These are phyloP conservation scores for Teratosphaeria destructans DNA, from an alignment of 2,329 filamentous ascomycete species.

Conservation along the genomic window DNA sequence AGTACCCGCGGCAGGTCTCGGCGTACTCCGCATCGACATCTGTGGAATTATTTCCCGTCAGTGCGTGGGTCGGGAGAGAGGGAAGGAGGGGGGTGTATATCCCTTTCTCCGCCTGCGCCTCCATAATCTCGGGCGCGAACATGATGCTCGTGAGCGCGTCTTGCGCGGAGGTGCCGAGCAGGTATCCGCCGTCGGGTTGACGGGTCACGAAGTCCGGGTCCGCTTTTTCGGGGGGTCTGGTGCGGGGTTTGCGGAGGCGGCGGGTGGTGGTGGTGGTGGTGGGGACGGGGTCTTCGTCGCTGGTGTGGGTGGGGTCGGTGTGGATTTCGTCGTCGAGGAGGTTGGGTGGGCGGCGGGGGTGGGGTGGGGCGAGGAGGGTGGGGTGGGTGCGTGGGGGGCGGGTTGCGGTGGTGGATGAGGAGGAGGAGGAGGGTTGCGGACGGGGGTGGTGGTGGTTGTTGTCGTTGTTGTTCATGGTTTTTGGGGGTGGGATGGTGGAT, in stretches of 20 bases:
- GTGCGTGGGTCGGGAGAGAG: background rate
- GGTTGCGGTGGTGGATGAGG: slow-evolving; percentile 1
- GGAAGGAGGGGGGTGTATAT: background rate
- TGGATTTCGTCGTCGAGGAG: slow-evolving; percentile 18
- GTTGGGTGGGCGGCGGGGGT: slow-evolving; percentile 14
- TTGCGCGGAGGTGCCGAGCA: slow-evolving; percentile 9
- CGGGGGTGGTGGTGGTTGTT: slow-evolving; percentile 5
- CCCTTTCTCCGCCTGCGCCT: slow-evolving; percentile 5
- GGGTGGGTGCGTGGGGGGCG: slow-evolving; percentile 16
- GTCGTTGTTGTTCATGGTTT: background rate
- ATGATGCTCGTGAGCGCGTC: slow-evolving; percentile 1
- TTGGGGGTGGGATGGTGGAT: background rate
- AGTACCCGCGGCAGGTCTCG: slow-evolving; percentile 16
- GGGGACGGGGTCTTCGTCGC: slow-evolving; percentile 9
- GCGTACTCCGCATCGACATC: slow-evolving; percentile 14
- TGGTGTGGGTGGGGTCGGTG: slow-evolving; percentile 14
- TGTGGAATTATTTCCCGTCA: background rate
- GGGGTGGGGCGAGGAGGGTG: slow-evolving; percentile 18
- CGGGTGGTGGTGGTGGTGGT: slow-evolving; percentile 7
- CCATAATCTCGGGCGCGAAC: slow-evolving; percentile 1
- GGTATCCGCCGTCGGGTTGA: slow-evolving; percentile 16
- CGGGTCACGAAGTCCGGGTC: slow-evolving; percentile 19
- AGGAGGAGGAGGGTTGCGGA: slow-evolving; percentile 13
- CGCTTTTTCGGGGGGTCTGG: slow-evolving; percentile 8
- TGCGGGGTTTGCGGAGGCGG: slow-evolving; percentile 6